phyloP scores from a whole-genome alignment of 371 early-diverging fungal species.

The Haplosporangium sp. region DNA sequence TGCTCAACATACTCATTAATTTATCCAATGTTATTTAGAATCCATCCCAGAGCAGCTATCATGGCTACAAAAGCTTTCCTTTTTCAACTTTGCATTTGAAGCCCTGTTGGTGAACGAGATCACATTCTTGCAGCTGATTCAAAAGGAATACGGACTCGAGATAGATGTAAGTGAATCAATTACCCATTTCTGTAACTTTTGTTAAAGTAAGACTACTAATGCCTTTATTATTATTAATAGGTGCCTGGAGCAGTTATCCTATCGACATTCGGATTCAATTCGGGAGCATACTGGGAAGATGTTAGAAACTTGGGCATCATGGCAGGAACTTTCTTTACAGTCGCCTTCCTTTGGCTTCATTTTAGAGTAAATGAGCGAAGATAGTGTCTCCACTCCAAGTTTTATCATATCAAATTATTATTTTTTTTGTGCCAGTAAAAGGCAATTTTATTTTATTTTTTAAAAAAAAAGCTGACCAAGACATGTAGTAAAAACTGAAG shows the following conservation, averaged over 20 bases:
- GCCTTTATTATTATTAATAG: slow-evolving; percentile 25
- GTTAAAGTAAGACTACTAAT: no score
- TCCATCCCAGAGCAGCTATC: slow-evolving; percentile 64
- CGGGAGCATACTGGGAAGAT: slow-evolving; percentile 88
- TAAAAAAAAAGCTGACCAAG: not conserved
- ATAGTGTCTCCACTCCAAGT: slow-evolving; percentile 41
- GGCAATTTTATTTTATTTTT: no score
- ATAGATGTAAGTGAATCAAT: slow-evolving; percentile 68
- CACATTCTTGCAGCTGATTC: slow-evolving; percentile 52
- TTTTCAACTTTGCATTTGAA: slow-evolving; percentile 72
- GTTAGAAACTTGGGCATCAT: slow-evolving; percentile 74
- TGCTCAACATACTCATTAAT: no score
- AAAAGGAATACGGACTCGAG: slow-evolving; percentile 83
- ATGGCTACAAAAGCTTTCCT: slow-evolving; percentile 71
- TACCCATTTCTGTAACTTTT: no score
- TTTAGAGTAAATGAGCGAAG: slow-evolving; percentile 86
- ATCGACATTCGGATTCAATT: slow-evolving; percentile 91
- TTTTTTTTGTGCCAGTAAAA: not conserved
- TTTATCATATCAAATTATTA: not conserved
- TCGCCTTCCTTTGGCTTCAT: slow-evolving; percentile 86
- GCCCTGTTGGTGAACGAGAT: slow-evolving; percentile 65
- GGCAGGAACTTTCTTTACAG: slow-evolving; percentile 70
- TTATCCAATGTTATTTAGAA: not conserved
- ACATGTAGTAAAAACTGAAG: not conserved
- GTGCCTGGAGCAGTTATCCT: slow-evolving; percentile 90